Evolutionary conservation across 164 flowering plant species (phyloP), one percentile per base, ranked within the genome.

Genomic region (Warburgia ugandensis): DNA sequence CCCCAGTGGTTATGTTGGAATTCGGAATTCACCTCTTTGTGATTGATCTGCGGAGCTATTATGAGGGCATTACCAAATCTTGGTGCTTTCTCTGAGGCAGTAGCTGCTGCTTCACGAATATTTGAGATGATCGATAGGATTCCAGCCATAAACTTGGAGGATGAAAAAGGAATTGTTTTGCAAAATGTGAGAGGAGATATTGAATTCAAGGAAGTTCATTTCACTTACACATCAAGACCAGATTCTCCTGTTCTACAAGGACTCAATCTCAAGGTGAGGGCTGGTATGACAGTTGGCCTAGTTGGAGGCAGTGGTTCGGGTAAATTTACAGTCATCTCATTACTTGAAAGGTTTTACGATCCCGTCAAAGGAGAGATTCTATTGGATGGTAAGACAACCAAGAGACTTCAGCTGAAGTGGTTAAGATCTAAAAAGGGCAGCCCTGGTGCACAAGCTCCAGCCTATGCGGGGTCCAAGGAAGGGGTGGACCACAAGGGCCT

Each of bases 241-340:
- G 76, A 65, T 29, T 60, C 63, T 11, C 56, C 57, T 14, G 47
- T 79, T 41, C 54, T 79, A 17, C 62, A 48, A 48, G 72, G 66
- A 0, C 68, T 10, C 44, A 67, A 59, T 54, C 65, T 77, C 8
- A 59, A 23, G 33, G 62, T 73, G 40, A 65, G 55, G 9, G 65
- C 75, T 0, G 71, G 77, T 11, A 66, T 64, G 55, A 71, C 69
- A 3, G 56, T 76, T 11, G 84, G 75, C 8, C 63, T 78, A 33
- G 84, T 78, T 4, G 87, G 84, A 81, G 71, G 77, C 38, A 76
- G 79, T 37, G 84, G 84, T 7, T 79, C 81, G 2, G 84, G 84
- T 8, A 79, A 79, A 72, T 73, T 77, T 12, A 76, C 84, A 2
- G 29, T 61, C 31, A 64, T 79, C 43, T 56, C 79, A 5, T 49